These are phyloP conservation scores for Elsinoe necatrix DNA, from an alignment of 2,329 filamentous ascomycete species.

Conservation along the genomic window DNA sequence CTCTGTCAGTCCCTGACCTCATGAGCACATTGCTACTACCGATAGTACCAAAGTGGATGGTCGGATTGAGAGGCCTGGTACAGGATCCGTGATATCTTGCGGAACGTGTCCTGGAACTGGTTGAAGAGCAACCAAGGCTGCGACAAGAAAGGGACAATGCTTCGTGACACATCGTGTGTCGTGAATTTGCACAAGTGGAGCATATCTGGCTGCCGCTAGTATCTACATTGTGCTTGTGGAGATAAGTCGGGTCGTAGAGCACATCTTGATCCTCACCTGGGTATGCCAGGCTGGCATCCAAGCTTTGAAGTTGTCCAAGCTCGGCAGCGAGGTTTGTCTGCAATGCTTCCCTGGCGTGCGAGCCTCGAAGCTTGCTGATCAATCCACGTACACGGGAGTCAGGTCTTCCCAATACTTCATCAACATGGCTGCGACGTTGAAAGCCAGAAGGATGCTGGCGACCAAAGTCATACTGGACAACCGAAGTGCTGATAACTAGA, in stretches of 20 bases:
- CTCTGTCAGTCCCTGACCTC: slow-evolving; percentile 14
- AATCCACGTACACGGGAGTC: slow-evolving; percentile 8
- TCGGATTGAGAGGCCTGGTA: neutral
- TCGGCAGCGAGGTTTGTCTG: neutral
- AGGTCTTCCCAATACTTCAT: neutral
- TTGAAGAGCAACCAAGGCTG: neutral
- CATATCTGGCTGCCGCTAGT: neutral
- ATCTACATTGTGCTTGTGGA: slow-evolving; percentile 19
- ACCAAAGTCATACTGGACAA: slow-evolving; percentile 27
- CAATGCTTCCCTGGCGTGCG: neutral
- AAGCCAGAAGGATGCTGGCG: slow-evolving; percentile 2
- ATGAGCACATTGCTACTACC: slow-evolving; percentile 12
- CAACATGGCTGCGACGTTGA: neutral
- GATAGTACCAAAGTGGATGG: slow-evolving; percentile 14
- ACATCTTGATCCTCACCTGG: slow-evolving; percentile 21
- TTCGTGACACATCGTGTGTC: neutral
- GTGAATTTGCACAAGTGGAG: neutral
- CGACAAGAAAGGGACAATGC: neutral
- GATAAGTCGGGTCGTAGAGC: slow-evolving; percentile 21
- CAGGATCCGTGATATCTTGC: neutral
- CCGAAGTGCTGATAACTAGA: slow-evolving; percentile 26
- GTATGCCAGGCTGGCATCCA: slow-evolving; percentile 8
- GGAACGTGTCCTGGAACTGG: neutral
- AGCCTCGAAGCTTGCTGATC: slow-evolving; percentile 12
- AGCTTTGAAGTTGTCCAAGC: neutral